A percentile compares a stretch with the other conserved stretches of the same genome.
phyloP scores from a whole-genome alignment of 352 stramenopile genomes.

The Globisporangium polare region DNA sequence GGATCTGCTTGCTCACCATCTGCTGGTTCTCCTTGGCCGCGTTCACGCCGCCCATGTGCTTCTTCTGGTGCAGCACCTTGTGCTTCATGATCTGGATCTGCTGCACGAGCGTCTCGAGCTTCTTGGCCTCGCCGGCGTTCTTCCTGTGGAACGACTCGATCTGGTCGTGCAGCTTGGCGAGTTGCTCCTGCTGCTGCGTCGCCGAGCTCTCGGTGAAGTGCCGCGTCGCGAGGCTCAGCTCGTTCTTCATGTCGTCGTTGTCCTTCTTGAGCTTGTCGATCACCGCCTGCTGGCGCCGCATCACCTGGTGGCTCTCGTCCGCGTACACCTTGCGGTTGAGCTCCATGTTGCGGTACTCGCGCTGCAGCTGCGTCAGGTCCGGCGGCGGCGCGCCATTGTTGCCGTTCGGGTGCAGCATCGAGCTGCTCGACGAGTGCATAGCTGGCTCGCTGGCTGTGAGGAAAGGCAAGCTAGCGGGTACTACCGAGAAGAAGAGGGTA shows the following conservation, averaged over 20 bases:
- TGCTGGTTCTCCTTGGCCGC: slow-evolving; percentile 94
- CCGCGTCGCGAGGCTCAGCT: slow-evolving; percentile 89
- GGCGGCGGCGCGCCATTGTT: slow-evolving; percentile 21
- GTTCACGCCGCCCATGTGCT: slow-evolving; percentile 96
- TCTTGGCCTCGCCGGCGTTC: slow-evolving; percentile 82
- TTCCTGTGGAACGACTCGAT: slow-evolving; percentile 87
- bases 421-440: slow-evolving; percentile 17
- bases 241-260: slow-evolving; percentile 83
- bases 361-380: slow-evolving; percentile 90
- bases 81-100: slow-evolving; percentile 84
- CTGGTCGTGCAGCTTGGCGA: slow-evolving; percentile 80
- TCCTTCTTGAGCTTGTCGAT: slow-evolving; percentile 88
- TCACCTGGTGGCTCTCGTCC: slow-evolving; percentile 92
- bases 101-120: slow-evolving; percentile 84
- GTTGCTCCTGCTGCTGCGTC: slow-evolving; percentile 81
- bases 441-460: background rate
- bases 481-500: background rate
- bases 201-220: slow-evolving; percentile 82
- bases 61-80: slow-evolving; percentile 88
- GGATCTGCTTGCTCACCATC: slow-evolving; percentile 95
- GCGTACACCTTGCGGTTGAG: slow-evolving; percentile 94
- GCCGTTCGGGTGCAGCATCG: slow-evolving; percentile 10
- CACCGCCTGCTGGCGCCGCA: slow-evolving; percentile 92
- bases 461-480: background rate
- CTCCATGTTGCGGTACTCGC: slow-evolving; percentile 97